phyloP scores from a whole-genome alignment of 176 grass and related monocot genomes.

The Carex scoparia region DNA sequence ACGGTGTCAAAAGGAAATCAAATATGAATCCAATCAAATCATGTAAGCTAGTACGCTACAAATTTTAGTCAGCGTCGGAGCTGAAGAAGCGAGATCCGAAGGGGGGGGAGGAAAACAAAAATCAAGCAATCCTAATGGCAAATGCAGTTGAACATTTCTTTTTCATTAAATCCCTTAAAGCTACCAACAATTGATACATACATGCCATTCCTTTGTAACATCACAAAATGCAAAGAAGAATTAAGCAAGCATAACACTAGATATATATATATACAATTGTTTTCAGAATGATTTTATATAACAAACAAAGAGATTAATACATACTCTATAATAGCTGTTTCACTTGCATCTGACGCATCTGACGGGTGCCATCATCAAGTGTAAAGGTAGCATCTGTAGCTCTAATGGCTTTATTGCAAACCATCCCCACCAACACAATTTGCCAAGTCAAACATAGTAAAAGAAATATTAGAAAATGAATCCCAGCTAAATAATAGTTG shows the following conservation, averaged over 20 bases:
- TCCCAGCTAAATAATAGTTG: not conserved
- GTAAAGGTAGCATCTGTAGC: constrained; percentile 65
- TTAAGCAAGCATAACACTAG: not conserved
- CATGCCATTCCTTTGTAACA: constrained; percentile 56
- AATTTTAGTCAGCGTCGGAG: too few species aligned
- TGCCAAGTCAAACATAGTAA: not conserved
- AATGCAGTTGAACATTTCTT: constrained; percentile 76
- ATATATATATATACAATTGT: not conserved
- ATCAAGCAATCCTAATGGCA: constrained; percentile 30
- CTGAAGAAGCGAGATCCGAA: too few species aligned
- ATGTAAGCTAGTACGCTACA: too few species aligned
- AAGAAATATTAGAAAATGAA: not conserved
- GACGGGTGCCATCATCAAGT: constrained; percentile 59
- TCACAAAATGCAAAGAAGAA: not conserved
- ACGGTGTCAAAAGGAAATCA: not conserved
- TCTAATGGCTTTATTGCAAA: constrained; percentile 58
- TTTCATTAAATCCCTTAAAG: constrained; percentile 76
- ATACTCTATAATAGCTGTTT: constrained; percentile 77
- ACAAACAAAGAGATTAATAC: constrained; percentile 13
- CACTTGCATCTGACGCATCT: constrained; percentile 71
- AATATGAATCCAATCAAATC: not conserved
- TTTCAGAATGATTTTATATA: not conserved
- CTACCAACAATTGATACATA: constrained; percentile 52
- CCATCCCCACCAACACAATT: constrained; percentile 65
- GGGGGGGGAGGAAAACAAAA: too few species aligned